A percentile compares a stretch with the other conserved stretches of the same genome.
Evolutionary conservation across 257 asterid genomes (phyloP).

Genomic region (Solanum sejunctum): DNA sequence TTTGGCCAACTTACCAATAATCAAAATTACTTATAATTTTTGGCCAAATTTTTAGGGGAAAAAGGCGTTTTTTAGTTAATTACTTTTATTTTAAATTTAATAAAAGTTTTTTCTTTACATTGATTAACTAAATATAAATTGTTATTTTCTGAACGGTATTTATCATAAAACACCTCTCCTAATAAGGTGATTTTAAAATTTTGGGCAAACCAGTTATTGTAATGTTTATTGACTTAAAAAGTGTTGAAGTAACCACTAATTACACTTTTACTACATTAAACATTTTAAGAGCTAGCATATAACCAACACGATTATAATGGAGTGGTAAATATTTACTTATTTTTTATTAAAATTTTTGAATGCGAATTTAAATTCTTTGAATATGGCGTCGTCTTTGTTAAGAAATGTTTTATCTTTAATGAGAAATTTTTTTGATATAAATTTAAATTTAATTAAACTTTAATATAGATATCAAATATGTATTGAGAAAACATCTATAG

Average conservation of each 20-base stretch:
- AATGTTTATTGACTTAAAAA: not conserved
- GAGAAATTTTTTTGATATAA: not conserved
- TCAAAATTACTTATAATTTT: not conserved
- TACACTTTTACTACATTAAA: not conserved
- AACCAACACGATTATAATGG: accelerated
- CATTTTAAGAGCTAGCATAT: not conserved
- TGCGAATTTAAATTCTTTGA: not conserved
- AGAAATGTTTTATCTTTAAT: not conserved
- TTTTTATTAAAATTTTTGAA: accelerated
- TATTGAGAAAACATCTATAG: too few species aligned
- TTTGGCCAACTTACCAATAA: not conserved
- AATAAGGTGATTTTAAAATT: not conserved
- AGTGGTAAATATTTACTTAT: not conserved
- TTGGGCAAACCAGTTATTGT: not conserved
- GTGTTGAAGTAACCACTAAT: not conserved
- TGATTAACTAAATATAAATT: not conserved
- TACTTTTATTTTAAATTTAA: too few species aligned
- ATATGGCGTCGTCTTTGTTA: not conserved
- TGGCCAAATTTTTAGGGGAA: not conserved
- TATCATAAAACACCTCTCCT: not conserved
- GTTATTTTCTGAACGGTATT: not conserved
- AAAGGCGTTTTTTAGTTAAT: too few species aligned
- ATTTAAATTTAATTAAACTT: not conserved
- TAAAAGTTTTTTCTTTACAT: not conserved
- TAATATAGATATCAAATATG: too few species aligned